Evolutionary conservation across 1,284 basidiomycete species (phyloP).

Genomic region (Cystobasidium slooffiae): DNA sequence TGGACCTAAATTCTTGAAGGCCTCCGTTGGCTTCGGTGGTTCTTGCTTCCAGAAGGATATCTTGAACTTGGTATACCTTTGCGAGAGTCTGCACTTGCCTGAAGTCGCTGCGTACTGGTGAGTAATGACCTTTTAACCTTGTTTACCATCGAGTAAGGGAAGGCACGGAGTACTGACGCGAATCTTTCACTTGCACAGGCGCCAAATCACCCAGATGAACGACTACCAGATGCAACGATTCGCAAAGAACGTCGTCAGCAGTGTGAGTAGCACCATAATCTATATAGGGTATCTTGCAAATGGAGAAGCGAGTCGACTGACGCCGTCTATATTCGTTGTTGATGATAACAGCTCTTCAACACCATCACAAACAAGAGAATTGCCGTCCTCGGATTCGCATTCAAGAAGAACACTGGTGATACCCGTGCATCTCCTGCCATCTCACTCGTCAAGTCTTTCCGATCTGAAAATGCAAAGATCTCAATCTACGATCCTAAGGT

Average conservation of each 20-base stretch:
- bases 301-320: not conserved
- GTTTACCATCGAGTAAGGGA: not conserved
- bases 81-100: slow-evolving; percentile 88
- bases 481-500: slow-evolving; percentile 91
- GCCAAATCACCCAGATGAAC: slow-evolving; percentile 91
- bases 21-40: slow-evolving; percentile 94
- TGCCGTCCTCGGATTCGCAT: slow-evolving; percentile 84
- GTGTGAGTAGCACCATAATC: slow-evolving; percentile 14
- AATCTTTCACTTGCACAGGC: slow-evolving; percentile 81
- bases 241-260: slow-evolving; percentile 57
- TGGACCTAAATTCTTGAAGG: slow-evolving; percentile 93
- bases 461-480: slow-evolving; percentile 81
- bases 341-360: slow-evolving; percentile 79
- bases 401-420: slow-evolving; percentile 79
- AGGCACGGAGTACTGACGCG: not conserved
- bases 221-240: slow-evolving; percentile 84
- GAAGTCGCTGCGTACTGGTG: slow-evolving; percentile 98
- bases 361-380: slow-evolving; percentile 96
- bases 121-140: slow-evolving; percentile 52
- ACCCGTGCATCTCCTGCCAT: slow-evolving; percentile 98
- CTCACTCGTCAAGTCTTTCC: slow-evolving; percentile 90
- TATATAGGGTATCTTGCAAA: not conserved
- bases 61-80: slow-evolving; percentile 95
- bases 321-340: slow-evolving; percentile 64
- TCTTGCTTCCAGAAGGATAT: slow-evolving; percentile 99